Conservation (phyloP, 805 yeast species). For the Yarrowia divulgata region DNA sequence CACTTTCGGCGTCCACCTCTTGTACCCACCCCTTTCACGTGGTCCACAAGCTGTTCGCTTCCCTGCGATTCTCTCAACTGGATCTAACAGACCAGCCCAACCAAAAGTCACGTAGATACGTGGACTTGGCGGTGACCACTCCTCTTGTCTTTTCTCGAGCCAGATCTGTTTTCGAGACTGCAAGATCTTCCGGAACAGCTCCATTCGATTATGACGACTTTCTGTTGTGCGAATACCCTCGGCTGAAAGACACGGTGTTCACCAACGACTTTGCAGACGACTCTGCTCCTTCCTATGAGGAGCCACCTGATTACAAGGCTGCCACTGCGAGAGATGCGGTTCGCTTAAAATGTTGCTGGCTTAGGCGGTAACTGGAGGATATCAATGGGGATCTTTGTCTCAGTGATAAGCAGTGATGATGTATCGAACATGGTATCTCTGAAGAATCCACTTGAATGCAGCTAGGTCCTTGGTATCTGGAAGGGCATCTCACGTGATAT, state of each 20-base stretch:
- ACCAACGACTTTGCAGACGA: background rate
- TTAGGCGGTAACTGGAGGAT: background rate
- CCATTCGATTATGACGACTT: background rate
- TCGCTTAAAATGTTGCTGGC: no score
- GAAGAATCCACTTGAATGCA: no score
- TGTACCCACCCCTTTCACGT: background rate
- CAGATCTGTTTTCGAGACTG: background rate
- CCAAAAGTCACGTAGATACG: background rate
- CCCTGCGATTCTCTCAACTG: background rate
- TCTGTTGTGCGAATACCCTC: conserved; percentile 4
- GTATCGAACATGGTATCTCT: no score
- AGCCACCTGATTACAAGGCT: background rate
- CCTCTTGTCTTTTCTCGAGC: background rate
- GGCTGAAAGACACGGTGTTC: background rate
- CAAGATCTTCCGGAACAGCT: background rate
- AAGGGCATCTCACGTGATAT: no score
- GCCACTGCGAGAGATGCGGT: no score
- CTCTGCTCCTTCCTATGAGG: background rate
- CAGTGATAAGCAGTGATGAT: no score
- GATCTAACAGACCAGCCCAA: background rate
- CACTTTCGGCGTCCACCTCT: background rate
- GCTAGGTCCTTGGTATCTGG: no score
- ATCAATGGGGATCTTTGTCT: no score
- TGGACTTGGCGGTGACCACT: background rate
- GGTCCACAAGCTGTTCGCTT: background rate